Conservation (phyloP, 2,329 filamentous ascomycete genomes). For the Colletotrichum cereale region DNA sequence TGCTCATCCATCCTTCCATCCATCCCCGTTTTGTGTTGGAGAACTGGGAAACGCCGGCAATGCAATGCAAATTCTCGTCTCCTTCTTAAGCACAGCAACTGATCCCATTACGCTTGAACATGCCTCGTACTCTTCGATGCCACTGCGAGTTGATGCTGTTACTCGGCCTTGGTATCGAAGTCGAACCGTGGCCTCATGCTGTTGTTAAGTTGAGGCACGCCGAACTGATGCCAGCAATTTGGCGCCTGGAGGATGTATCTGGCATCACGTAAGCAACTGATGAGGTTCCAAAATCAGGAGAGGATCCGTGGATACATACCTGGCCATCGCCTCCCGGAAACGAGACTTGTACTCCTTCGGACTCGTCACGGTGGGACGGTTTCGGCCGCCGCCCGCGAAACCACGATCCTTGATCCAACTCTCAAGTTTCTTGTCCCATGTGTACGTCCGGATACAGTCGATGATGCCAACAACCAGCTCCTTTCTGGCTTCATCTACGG, state of each 20-base stretch:
- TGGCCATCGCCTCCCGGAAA: conserved; percentile 96
- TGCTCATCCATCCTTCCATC: conserved; percentile 3
- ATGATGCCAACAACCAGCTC: conserved; percentile 98
- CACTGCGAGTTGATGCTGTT: background rate
- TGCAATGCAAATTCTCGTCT: conserved; percentile 7
- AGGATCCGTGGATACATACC: conserved; percentile 66
- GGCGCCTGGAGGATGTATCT: conserved; percentile 81
- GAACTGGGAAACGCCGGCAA: conserved; percentile 17
- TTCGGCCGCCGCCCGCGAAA: conserved; percentile 80
- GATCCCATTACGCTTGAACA: background rate
- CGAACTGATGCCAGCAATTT: conserved; percentile 82
- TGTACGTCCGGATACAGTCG: conserved; percentile 98
- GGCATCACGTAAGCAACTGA: conserved; percentile 25
- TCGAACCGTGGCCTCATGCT: conserved; percentile 41
- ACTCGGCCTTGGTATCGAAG: conserved; percentile 30
- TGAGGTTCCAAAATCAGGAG: background rate
- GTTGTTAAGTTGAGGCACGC: conserved; percentile 43
- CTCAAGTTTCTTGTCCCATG: conserved; percentile 99
- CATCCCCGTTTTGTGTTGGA: background rate
- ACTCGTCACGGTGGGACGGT: conserved; percentile 94
- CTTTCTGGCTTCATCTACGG: conserved; percentile 89
- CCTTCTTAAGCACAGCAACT: background rate
- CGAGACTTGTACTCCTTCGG: conserved; percentile 98
- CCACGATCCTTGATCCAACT: conserved; percentile 99
- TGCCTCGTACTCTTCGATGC: background rate